These are phyloP conservation scores for Paramecium biaurelia DNA, from an alignment of 73 alveolate genomes.

Conservation along the genomic window DNA sequence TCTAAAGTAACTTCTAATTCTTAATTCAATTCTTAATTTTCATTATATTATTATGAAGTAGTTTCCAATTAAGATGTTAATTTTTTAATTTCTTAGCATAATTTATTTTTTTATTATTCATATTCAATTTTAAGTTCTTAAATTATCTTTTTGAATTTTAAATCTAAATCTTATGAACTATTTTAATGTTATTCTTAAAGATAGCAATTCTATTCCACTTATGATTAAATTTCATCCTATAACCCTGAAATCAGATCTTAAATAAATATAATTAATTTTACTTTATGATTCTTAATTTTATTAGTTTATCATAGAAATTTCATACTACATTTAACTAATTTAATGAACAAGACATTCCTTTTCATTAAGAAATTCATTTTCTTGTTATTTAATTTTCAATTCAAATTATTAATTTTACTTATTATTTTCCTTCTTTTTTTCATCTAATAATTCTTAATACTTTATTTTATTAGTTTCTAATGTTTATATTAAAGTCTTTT, in stretches of 20 bases:
- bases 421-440: background rate
- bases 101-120: background rate
- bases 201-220: background rate
- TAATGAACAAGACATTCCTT: background rate
- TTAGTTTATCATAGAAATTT: background rate
- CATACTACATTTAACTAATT: background rate
- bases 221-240: background rate
- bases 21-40: background rate
- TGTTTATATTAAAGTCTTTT: background rate
- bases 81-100: background rate
- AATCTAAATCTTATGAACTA: background rate
- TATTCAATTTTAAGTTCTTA: background rate
- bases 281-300: background rate
- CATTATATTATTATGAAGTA: background rate
- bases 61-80: background rate
- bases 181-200: background rate
- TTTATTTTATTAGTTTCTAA: background rate
- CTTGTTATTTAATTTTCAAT: background rate
- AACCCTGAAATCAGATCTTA: background rate
- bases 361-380: slow-evolving; percentile 9
- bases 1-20: background rate
- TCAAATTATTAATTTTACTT: background rate
- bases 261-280: background rate
- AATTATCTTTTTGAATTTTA: background rate
- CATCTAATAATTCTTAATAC: background rate